Evolutionary conservation across 106 monocot species (phyloP).

Genomic region (Platanthera guangdongensis): DNA sequence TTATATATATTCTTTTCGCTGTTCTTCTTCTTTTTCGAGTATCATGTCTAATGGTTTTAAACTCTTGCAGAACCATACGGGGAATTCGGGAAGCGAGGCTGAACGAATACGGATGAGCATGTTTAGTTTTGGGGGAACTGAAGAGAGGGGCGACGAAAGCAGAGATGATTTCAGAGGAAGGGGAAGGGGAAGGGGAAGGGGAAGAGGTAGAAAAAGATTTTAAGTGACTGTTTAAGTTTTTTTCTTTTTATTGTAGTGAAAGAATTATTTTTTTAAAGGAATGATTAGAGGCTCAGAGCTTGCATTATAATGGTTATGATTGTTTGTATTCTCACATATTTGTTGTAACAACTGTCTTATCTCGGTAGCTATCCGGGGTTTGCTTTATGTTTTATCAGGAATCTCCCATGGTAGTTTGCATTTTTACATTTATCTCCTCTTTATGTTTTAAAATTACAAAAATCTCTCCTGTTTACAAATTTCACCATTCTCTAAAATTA

Average conservation of each 20-base stretch:
- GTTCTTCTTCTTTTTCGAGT: not conserved
- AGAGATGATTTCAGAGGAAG: slow-evolving; percentile 45
- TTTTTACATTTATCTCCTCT: too few relatives aligned
- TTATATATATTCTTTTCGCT: slow-evolving; percentile 4
- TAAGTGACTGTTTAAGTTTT: slow-evolving; percentile 7
- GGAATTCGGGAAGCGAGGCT: slow-evolving; percentile 32
- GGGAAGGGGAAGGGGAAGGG: slow-evolving; percentile 63
- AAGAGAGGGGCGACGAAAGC: slow-evolving; percentile 20
- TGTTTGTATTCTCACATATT: too few relatives aligned
- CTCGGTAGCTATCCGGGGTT: too few relatives aligned
- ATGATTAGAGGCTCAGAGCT: too few relatives aligned
- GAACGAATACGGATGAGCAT: slow-evolving; percentile 73
- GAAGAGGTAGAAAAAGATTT: slow-evolving; percentile 46
- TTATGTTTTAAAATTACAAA: too few relatives aligned
- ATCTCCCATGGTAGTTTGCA: too few relatives aligned
- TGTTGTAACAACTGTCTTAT: too few relatives aligned
- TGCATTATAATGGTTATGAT: too few relatives aligned
- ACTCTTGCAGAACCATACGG: slow-evolving; percentile 23
- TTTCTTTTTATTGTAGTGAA: not conserved
- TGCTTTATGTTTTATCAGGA: too few relatives aligned
- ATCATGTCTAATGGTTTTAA: not conserved
- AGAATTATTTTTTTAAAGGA: too few relatives aligned
- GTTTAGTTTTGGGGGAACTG: slow-evolving; percentile 61
- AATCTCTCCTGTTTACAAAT: too few relatives aligned
- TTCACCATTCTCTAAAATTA: too few relatives aligned